phyloP scores from a whole-genome alignment of 2,329 filamentous ascomycete species.

The Cladophialophora immunda region DNA sequence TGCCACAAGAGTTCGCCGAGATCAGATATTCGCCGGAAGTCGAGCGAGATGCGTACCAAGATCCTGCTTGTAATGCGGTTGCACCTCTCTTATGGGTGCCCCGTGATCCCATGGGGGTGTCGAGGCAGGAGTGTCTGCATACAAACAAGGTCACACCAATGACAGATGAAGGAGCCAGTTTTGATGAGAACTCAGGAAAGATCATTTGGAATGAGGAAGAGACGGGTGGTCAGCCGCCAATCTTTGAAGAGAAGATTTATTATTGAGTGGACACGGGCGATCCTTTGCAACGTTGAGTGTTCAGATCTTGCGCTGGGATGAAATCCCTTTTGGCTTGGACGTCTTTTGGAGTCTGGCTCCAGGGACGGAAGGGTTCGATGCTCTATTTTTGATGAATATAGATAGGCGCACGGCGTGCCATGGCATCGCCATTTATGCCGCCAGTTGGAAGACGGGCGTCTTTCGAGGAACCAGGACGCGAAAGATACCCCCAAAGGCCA shows the following conservation, averaged over 20 bases:
- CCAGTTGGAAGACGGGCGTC: neutral
- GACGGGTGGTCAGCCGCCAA: conserved; percentile 61
- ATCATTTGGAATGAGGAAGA: conserved; percentile 66
- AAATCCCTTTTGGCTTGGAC: neutral
- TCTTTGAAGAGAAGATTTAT: conserved; percentile 65
- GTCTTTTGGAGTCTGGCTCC: neutral
- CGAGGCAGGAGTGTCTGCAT: conserved; percentile 77
- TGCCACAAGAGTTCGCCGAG: conserved; percentile 66
- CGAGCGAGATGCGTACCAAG: conserved; percentile 75
- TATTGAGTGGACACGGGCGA: conserved; percentile 48
- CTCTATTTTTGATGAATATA: neutral
- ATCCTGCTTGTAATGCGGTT: conserved; percentile 71
- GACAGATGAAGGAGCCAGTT: conserved; percentile 76
- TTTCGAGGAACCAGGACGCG: neutral
- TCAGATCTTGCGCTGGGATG: neutral
- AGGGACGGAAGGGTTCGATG: neutral
- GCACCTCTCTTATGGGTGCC: conserved; percentile 86
- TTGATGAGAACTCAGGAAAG: conserved; percentile 73
- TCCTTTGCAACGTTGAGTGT: neutral
- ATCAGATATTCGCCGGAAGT: conserved; percentile 69
- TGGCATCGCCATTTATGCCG: neutral
- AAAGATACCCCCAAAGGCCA: conserved; percentile 3
- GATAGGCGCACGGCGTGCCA: neutral
- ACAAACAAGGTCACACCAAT: conserved; percentile 77
- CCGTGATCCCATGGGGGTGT: conserved; percentile 76